Base-by-base conservation (phyloP, 306 rosid genomes). In the Cucumis melo region DNA sequence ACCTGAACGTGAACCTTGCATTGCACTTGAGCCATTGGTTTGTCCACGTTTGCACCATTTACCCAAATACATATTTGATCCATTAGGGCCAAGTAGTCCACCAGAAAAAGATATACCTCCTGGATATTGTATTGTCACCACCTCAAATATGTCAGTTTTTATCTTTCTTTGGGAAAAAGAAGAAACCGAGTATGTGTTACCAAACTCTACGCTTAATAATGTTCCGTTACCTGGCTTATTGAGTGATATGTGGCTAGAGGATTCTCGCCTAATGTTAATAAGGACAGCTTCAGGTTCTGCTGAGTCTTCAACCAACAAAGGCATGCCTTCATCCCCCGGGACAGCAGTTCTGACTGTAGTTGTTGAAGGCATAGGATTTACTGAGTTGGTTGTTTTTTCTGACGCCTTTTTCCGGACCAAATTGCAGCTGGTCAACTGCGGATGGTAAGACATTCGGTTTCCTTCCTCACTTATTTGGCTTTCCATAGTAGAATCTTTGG, bases 51-150 rank as follows among this genome's bases (percentile, higher is more conserved):
- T 92, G 88, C 99, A 94, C 99, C 97, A 90, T 86, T 89, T 94
- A 78, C 96, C 99, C 87, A 92, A 83, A 81, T 60, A 89, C 80
- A 95, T 80, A 63, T 85, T 82, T 62, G 93, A 65, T 82, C 99
- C 98, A 87, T 91, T 97, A 75, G 94, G 93, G 75, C 95, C 97
- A 83, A 83, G 83, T 80, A 93, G 87, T 75, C 94, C 96, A 73
- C 98, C 93, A 80, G 98, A 90, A 84, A 89, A 89, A 71, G 96
- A 87, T 1, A 77, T 20, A 55, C 75, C 87, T 70, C 79, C 96
- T 87, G 86, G 50, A 76, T 46, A 6, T 17, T 7, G 73, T 38
- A 16, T 11, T 70, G 12, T 44, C 2, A 72, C 57, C 51, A 16
- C 57, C 20, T 51, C 34, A 73, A 29, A 34, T 53, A 32, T 34